Percentiles rank a stretch among this genome's conserved stretches.
Evolutionary conservation across 495 filamentous ascomycete genomes (phyloP).

Genomic region (Penicillium malachiteum): DNA sequence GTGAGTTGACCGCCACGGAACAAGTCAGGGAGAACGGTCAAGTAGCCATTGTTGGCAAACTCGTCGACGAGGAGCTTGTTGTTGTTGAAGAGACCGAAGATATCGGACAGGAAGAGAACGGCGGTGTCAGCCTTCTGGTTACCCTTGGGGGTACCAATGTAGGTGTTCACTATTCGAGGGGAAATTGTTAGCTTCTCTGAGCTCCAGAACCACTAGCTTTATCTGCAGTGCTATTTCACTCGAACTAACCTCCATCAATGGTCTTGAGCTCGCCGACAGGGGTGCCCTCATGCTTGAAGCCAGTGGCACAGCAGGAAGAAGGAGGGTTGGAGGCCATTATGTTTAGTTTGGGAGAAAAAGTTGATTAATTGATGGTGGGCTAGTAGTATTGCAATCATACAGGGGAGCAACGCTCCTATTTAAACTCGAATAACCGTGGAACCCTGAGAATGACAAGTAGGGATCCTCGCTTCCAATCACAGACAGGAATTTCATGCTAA

Average conservation of each 20-base stretch:
- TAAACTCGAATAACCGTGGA: neutral
- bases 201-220: too few relatives aligned
- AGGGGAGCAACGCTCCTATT: neutral
- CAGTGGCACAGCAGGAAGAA: constrained; percentile 55
- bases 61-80: constrained; percentile 80
- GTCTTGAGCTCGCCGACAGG: constrained; percentile 43
- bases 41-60: constrained; percentile 78
- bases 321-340: constrained; percentile 61
- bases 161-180: constrained; percentile 35
- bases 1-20: constrained; percentile 69
- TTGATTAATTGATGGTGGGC: neutral
- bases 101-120: constrained; percentile 57
- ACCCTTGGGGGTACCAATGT: constrained; percentile 42
- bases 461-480: neutral
- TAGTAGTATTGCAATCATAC: neutral
- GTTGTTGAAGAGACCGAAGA: constrained; percentile 74
- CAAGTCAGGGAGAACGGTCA: constrained; percentile 71
- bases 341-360: constrained; percentile 1
- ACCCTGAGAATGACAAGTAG: neutral
- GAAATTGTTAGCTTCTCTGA: too few relatives aligned
- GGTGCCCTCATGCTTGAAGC: constrained; percentile 50
- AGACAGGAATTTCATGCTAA: neutral
- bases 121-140: constrained; percentile 43
- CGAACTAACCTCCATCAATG: constrained; percentile 37
- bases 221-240: neutral